Conservation (phyloP, 2,329 filamentous ascomycete species). For the Talaromyces albobiverticillius region DNA sequence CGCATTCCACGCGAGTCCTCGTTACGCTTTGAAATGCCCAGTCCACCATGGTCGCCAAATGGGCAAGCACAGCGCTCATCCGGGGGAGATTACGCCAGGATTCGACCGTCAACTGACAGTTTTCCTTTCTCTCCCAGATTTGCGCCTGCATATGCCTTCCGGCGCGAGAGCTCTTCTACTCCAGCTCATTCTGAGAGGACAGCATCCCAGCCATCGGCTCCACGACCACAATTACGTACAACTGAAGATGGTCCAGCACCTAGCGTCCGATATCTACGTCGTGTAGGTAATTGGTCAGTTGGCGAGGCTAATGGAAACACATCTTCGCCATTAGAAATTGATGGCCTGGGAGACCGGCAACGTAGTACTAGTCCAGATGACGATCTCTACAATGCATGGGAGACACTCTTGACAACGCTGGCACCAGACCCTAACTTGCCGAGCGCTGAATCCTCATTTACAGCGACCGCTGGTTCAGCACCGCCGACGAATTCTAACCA, state of each 20-base stretch:
- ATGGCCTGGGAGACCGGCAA: constrained; percentile 80
- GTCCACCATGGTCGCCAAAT: constrained; percentile 24
- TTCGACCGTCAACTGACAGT: constrained; percentile 18
- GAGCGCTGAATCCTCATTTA: constrained; percentile 78
- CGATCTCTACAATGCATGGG: constrained; percentile 64
- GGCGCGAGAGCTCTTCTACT: constrained; percentile 23
- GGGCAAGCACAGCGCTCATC: constrained; percentile 25
- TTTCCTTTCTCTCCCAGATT: constrained; percentile 42
- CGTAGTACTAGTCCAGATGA: constrained; percentile 70
- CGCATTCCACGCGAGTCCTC: constrained; percentile 36
- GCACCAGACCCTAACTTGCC: constrained; percentile 78
- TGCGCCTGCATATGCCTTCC: constrained; percentile 40
- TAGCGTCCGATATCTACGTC: constrained; percentile 26
- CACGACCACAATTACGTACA: constrained; percentile 5
- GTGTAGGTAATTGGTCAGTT: constrained; percentile 34
- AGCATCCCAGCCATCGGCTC: constrained; percentile 22
- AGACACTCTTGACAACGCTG: constrained; percentile 75
- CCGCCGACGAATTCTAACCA: constrained; percentile 24
- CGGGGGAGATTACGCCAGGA: constrained; percentile 18
- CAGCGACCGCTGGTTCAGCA: constrained; percentile 50
- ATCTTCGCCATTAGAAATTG: constrained; percentile 39
- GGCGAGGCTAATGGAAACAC: constrained; percentile 21
- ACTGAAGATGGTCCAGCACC: constrained; percentile 19
- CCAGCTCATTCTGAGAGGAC: constrained; percentile 17
- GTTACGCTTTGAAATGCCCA: constrained; percentile 30